Evolutionary conservation across 2,329 filamentous ascomycete genomes (phyloP), one percentile per base, ranked within the genome.

Genomic region (Fusarium piperis): DNA sequence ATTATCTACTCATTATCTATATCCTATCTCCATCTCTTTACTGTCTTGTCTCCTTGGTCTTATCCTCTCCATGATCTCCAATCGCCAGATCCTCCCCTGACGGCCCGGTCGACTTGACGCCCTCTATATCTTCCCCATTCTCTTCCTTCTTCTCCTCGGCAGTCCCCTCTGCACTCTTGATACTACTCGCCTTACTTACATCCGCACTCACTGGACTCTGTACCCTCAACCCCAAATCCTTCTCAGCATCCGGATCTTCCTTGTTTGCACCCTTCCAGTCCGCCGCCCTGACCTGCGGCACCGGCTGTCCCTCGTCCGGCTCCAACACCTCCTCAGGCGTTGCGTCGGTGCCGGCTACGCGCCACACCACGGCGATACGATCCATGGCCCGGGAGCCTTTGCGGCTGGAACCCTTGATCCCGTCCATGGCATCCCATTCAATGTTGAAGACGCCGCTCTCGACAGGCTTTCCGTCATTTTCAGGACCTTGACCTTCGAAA

Each of bases 301-400:
- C 91, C 0, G 90, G 88, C 58, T 92, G 90, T 4, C 91, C 90
- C 36, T 88, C 84, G 16, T 84, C 85, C 0, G 94, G 93, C 79
- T 94, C 90, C 1, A 83, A 85, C 58, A 91, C 83, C 26, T 79
- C 78, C 41, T 80, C 78, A 0, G 63, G 70, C 2, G 68, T 67
- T 0, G 67, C 73, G 0, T 75, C 77, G 0, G 78, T 74, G 4
- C 76, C 79, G 0, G 80, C 81, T 1, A 82, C 81, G 41, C 90
- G 90, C 96, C 96, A 99, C 0, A 97, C 91, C 0, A 98, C 93
- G 12, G 93, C 91, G 26, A 98, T 84, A 41, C 89, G 89, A 78
- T 99, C 95, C 10, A 97, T 90, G 0, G 93, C 94, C 46, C 91
- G 87, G 1, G 92, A 92, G 0, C 96, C 96, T 79, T 97, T 97